Percentiles rank a stretch among this genome's conserved stretches.
Conservation (phyloP, 805 yeast species). For the Candida montana region DNA sequence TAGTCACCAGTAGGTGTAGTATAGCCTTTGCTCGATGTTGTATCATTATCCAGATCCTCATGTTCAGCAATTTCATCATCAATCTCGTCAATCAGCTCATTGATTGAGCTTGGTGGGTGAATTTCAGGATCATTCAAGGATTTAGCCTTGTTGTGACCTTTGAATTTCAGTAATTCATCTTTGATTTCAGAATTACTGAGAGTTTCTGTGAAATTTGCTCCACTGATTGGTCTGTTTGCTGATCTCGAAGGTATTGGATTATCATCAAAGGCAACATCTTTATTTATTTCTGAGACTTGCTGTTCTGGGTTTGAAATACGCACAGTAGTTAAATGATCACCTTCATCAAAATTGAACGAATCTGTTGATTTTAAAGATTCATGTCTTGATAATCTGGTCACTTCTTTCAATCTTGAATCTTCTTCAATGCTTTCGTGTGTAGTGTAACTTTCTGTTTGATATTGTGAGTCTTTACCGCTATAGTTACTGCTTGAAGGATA, state of each 20-base stretch:
- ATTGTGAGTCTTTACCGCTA: conserved; percentile 1
- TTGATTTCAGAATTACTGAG: neutral
- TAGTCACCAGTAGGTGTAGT: neutral
- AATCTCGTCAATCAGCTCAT: conserved; percentile 11
- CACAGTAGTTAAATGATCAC: conserved; percentile 5
- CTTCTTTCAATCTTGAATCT: neutral
- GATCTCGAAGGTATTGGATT: conserved; percentile 26
- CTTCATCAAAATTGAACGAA: conserved; percentile 19
- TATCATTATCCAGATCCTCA: too few species aligned
- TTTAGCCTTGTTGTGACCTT: conserved; percentile 1
- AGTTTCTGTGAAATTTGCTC: conserved; percentile 6
- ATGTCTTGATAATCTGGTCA: neutral
- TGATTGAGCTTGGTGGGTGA: conserved; percentile 2
- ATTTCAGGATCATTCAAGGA: conserved; percentile 1
- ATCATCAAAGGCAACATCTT: conserved; percentile 1
- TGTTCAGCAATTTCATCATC: conserved; percentile 9
- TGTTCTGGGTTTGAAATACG: neutral
- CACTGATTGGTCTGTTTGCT: conserved; percentile 24
- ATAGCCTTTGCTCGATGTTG: neutral
- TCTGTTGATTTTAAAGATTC: conserved; percentile 9
- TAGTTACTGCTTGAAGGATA: neutral
- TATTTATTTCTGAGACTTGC: neutral
- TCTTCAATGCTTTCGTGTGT: neutral
- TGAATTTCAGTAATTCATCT: conserved; percentile 3
- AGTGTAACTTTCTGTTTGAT: neutral